A percentile compares a stretch with the other conserved stretches of the same genome.
phyloP scores from a whole-genome alignment of 2,329 filamentous ascomycete genomes.

The Fusarium sp. region DNA sequence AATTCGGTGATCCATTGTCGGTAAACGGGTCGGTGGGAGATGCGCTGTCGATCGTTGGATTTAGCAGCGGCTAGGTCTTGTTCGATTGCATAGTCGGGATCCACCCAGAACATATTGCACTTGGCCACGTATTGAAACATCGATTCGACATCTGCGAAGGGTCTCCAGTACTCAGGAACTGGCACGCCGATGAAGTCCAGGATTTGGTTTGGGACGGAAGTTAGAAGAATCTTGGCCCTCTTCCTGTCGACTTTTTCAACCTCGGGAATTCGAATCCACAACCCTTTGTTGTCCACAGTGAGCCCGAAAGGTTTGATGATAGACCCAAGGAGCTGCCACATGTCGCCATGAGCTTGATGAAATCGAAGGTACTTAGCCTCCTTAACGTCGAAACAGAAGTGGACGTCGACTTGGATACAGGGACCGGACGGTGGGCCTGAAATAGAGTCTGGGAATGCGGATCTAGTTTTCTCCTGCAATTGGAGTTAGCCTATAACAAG shows the following conservation, averaged over 20 bases:
- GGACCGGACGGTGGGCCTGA: constrained; percentile 1
- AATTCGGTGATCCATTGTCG: constrained; percentile 71
- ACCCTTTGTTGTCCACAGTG: constrained; percentile 69
- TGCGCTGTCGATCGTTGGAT: constrained; percentile 67
- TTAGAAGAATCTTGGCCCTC: constrained; percentile 69
- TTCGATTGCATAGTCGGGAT: constrained; percentile 48
- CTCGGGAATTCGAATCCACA: constrained; percentile 75
- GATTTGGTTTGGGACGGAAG: constrained; percentile 64
- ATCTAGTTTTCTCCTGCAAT: neutral
- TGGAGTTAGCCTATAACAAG: neutral
- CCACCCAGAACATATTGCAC: constrained; percentile 68
- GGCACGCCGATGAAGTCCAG: constrained; percentile 73
- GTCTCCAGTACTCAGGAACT: constrained; percentile 58
- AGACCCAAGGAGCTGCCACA: constrained; percentile 72
- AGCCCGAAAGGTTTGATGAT: constrained; percentile 74
- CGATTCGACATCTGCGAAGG: constrained; percentile 65
- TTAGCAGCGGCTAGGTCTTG: constrained; percentile 52
- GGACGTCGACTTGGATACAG: constrained; percentile 77
- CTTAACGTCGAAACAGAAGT: constrained; percentile 59
- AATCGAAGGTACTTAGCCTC: constrained; percentile 72
- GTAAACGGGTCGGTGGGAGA: constrained; percentile 67
- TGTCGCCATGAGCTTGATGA: constrained; percentile 77
- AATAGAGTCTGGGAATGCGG: neutral
- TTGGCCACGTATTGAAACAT: constrained; percentile 71
- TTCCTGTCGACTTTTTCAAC: constrained; percentile 70